phyloP scores from a whole-genome alignment of 169 alveolate species.

The Eimeria necatrix region DNA sequence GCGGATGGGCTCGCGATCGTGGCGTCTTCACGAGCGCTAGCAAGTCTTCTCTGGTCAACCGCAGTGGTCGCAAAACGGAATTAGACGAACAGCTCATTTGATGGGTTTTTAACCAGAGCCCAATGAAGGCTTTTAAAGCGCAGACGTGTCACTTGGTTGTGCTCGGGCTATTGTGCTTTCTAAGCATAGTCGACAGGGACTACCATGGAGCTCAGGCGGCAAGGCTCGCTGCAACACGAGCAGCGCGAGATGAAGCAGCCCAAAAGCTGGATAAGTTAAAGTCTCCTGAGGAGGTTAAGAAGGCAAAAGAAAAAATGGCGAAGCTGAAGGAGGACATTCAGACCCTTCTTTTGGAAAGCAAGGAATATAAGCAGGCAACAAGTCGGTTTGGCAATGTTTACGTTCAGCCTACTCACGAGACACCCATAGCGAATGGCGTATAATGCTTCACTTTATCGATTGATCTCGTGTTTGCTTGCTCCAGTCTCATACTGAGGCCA shows the following conservation, averaged over 20 bases:
- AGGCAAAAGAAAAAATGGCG: constrained; percentile 25
- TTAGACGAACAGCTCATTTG: too few relatives aligned
- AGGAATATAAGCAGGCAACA: constrained; percentile 10
- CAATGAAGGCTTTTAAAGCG: too few relatives aligned
- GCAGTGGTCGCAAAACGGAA: too few relatives aligned
- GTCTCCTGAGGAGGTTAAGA: constrained; percentile 42
- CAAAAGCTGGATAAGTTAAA: constrained; percentile 18
- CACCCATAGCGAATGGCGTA: too few relatives aligned
- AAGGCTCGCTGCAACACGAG: constrained; percentile 54
- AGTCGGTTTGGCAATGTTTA: background rate
- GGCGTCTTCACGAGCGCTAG: background rate
- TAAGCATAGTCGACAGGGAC: constrained; percentile 1
- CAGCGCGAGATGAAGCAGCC: constrained; percentile 61
- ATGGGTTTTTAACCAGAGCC: too few relatives aligned
- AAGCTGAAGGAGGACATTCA: background rate
- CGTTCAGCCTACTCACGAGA: too few relatives aligned
- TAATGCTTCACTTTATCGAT: too few relatives aligned
- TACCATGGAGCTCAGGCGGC: constrained; percentile 54
- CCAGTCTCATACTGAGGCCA: too few relatives aligned
- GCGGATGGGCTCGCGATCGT: background rate
- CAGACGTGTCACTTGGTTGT: background rate
- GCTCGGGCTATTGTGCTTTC: background rate
- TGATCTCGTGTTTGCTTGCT: too few relatives aligned
- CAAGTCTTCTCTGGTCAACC: too few relatives aligned
- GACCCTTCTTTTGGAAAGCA: constrained; percentile 23